phyloP scores from a whole-genome alignment of 1,284 basidiomycete species.

The Gymnopus androsaceus region DNA sequence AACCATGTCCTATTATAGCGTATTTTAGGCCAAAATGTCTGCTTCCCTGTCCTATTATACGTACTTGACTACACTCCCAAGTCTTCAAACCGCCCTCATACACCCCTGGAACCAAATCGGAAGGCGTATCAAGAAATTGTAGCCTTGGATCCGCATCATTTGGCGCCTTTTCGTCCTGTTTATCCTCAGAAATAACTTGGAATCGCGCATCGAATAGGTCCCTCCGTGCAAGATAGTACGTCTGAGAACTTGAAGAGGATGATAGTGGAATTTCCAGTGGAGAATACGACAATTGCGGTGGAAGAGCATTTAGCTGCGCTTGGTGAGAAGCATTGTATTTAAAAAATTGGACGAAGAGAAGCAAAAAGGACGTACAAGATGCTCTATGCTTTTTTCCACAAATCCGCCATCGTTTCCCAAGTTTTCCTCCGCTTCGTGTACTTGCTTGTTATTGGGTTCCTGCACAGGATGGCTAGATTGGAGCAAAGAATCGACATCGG shows the following conservation, averaged over 20 bases:
- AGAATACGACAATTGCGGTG: conserved; percentile 54
- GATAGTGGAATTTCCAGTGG: conserved; percentile 46
- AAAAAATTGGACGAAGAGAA: not conserved
- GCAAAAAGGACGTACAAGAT: not conserved
- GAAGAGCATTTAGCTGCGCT: not conserved
- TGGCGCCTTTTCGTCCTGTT: conserved; percentile 2
- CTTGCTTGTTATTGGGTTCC: not conserved
- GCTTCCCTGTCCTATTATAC: no score
- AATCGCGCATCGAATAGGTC: conserved; percentile 95
- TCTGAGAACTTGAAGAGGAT: conserved; percentile 29
- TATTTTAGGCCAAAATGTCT: no score
- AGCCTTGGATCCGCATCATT: conserved; percentile 35
- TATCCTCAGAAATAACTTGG: conserved; percentile 73
- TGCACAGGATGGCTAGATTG: not conserved
- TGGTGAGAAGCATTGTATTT: not conserved
- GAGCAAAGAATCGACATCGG: not conserved
- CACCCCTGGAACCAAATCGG: conserved; percentile 88
- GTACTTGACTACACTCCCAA: conserved; percentile 96
- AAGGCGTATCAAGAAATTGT: conserved; percentile 76
- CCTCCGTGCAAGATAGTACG: conserved; percentile 58
- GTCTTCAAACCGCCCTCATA: conserved; percentile 98
- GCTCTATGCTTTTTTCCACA: not conserved
- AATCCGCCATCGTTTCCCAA: not conserved
- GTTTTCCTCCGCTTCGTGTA: not conserved
- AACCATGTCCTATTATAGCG: conserved; percentile 86